Evolutionary conservation across 768 basidiomycete species (phyloP), one percentile per base, ranked within the genome.

Genomic region (Leucogyrophana mollusca): DNA sequence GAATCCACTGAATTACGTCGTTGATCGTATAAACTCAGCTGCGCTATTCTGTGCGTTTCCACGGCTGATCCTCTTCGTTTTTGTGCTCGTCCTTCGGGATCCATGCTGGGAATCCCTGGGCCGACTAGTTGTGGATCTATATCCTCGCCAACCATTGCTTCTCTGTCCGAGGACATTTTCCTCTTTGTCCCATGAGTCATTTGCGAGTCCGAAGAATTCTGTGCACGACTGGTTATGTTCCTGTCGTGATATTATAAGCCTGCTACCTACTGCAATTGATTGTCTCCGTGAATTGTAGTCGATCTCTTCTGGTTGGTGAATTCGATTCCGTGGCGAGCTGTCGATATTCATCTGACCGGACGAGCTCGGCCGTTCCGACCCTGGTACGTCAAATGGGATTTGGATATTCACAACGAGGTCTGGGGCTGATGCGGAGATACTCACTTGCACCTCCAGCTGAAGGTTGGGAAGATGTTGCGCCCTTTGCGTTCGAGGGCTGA

Each of bases 1-100:
- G 83, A 78, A 63, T 90, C 89, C 20, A 83, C 73, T 16, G 89
- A 90, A 59, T 82, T 80, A 50, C 90, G 79, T 41, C 88, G 84
- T 61, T 92, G 88, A 58, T 85, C 79, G 21, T 67, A 65, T 54
- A 91, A 68, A 61, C 79, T 85, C 55, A 90, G 72, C 56, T 87
- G 83, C 11, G 84, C 82, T 55, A 93, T 80, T 41, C 84, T 73
- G 46, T 82, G 80, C 7, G 87, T 83, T 55, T 93, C 91, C 55
- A 90, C 78, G 18, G 86, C 80, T 14, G 92, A 94, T 24, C 89
- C 86, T 39, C 91, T 80, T 54, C 91, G 82, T 65, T 94, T 94
- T 38, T 85, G 79, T 14, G 87, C 81, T 30, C 85, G 90, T 7
- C 70, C 80, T 47, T 87, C 83, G 24, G 69, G 54, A 60, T 85